Evolutionary conservation across 2,329 filamentous ascomycete genomes (phyloP).

Genomic region (Pseudogymnoascus sp.): DNA sequence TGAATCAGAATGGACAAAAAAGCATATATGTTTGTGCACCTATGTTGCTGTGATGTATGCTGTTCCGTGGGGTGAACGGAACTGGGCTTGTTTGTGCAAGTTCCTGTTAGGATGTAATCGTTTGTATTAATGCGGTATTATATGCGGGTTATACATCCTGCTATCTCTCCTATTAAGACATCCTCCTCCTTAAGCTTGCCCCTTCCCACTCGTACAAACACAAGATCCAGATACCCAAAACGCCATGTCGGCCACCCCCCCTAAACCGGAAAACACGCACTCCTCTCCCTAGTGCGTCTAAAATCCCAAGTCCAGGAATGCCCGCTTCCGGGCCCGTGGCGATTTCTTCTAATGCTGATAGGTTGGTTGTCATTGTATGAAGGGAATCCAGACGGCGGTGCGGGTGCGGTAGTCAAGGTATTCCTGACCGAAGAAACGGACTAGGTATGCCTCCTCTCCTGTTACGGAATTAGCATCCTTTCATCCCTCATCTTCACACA

Average conservation of each 20-base stretch:
- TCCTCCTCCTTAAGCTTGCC: neutral
- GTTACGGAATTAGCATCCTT: slow-evolving; percentile 12
- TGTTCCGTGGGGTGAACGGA: neutral
- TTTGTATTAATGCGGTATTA: neutral
- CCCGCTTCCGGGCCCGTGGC: neutral
- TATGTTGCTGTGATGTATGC: neutral
- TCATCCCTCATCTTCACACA: slow-evolving; percentile 3
- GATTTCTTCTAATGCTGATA: neutral
- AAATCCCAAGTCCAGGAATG: neutral
- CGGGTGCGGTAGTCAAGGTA: slow-evolving; percentile 65
- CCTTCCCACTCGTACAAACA: neutral
- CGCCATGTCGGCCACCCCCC: neutral
- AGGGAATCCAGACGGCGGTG: slow-evolving; percentile 74
- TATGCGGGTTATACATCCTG: neutral
- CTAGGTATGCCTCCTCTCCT: slow-evolving; percentile 71
- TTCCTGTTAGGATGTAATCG: neutral
- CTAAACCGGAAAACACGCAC: neutral
- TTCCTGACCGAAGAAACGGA: slow-evolving; percentile 75
- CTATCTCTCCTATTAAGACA: neutral
- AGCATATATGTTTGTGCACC: neutral
- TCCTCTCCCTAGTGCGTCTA: neutral
- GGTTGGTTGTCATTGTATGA: slow-evolving; percentile 39
- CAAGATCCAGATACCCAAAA: neutral
- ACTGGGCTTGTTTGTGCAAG: neutral
- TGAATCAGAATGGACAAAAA: neutral